Base-by-base conservation (phyloP, 345 rosid genomes). In the Acer campestre region DNA sequence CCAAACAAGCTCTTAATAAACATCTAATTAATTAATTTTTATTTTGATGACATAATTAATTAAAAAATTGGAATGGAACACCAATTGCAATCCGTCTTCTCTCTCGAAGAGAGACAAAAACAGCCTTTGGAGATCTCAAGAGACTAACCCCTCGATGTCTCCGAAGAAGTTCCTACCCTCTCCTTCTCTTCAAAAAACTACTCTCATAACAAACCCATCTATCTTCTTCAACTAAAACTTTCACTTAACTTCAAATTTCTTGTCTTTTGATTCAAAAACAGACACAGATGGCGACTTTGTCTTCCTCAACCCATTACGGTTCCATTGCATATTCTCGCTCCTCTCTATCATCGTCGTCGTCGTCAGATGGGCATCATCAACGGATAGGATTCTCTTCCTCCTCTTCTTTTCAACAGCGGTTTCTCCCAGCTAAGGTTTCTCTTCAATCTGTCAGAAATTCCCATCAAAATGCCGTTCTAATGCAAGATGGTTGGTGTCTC, bases 91-190 rank as follows among this genome's bases (percentile, higher is more conserved):
- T 5, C 35, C 20, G 75, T 55, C 63, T 29, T 11, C 13, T 8
- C 44, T 20, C 18, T 13, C 42, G 38, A 11, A 9, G 46, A 10
- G 22, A 31, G 64, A 78, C 72, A 68, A 75, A 68, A 74, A 81
- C 85, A 86, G 83, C 94, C 94, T 86, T 92, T 92, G 92, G 92
- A 87, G 93, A 92, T 92, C 89, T 90, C 96, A 87, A 91, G 83
- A 86, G 94, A 61, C 81, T 77, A 22, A 61, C 67, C 71, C 84
- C 82, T 92, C 94, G 98, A 82, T 78, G 86, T 83, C 80, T 85
- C 92, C 97, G 78, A 89, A 81, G 90, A 10, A 69, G 46, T 62
- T 78, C 70, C 8, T 72, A 44, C 18, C 73, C 68, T 44, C 42
- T 53, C 70, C 79, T 42, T 61, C 53, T 23, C 68, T 29, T 67